A percentile compares a stretch with the other conserved stretches of the same genome.
These are phyloP conservation scores for Pleurotus tuoliensis DNA, from an alignment of 768 basidiomycete species.

Conservation along the genomic window DNA sequence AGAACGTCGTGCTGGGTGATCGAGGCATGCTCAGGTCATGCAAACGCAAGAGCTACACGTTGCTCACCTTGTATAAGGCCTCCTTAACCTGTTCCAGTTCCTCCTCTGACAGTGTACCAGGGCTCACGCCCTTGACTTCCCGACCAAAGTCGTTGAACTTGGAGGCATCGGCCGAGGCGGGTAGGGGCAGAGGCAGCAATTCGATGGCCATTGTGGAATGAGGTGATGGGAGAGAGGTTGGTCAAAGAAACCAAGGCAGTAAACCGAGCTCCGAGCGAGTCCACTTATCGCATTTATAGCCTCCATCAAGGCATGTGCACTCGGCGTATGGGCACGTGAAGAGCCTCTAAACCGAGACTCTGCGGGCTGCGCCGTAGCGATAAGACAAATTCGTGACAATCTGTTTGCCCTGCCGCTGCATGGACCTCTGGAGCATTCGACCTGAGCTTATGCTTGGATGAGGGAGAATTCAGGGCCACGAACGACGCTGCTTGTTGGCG, in stretches of 20 bases:
- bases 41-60: background rate
- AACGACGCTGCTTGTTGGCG: too few species aligned
- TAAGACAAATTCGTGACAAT: constrained; percentile 11
- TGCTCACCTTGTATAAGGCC: constrained; percentile 70
- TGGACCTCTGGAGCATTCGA: too few species aligned
- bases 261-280: background rate
- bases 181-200: constrained; percentile 62
- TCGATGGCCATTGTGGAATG: constrained; percentile 57
- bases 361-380: background rate
- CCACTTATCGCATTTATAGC: background rate
- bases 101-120: constrained; percentile 53
- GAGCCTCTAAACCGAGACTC: background rate
- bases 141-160: constrained; percentile 73
- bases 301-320: background rate
- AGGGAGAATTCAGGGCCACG: too few species aligned
- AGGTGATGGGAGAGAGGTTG: background rate
- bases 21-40: background rate
- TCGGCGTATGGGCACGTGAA: background rate
- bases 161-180: constrained; percentile 64
- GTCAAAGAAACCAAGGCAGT: background rate
- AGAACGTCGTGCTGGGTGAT: constrained; percentile 58
- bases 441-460: too few species aligned
- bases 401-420: too few species aligned
- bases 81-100: constrained; percentile 66
- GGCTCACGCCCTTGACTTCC: constrained; percentile 71